These are phyloP conservation scores for Mucor sp. DNA, from an alignment of 371 early-diverging fungal genomes.

Conservation along the genomic window DNA sequence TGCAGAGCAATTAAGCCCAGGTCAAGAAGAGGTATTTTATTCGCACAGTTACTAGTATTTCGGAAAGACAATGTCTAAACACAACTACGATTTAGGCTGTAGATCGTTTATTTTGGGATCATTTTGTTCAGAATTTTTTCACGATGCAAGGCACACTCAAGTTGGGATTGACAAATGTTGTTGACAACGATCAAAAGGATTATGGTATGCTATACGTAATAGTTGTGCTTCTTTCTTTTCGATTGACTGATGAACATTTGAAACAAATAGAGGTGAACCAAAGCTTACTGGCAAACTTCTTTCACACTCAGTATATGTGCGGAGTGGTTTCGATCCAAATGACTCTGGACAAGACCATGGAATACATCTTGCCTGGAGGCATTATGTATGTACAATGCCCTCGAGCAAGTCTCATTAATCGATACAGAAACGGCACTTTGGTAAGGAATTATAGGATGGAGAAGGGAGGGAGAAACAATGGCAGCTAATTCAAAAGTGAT, in stretches of 20 bases:
- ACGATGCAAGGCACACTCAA: slow-evolving; percentile 27
- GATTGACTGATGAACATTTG: not conserved
- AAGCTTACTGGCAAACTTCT: slow-evolving; percentile 31
- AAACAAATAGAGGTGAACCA: slow-evolving; percentile 30
- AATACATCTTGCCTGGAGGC: slow-evolving; percentile 40
- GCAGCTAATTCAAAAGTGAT: not conserved
- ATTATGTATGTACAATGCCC: slow-evolving; percentile 46
- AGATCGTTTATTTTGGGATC: slow-evolving; percentile 37
- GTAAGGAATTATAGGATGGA: slow-evolving; percentile 17
- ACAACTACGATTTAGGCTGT: slow-evolving; percentile 21
- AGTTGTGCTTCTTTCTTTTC: not conserved
- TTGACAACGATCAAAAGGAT: slow-evolving; percentile 20
- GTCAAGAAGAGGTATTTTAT: slow-evolving; percentile 27
- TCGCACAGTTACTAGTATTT: not conserved
- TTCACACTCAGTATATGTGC: slow-evolving; percentile 45
- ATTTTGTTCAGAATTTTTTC: slow-evolving; percentile 41
- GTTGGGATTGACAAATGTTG: slow-evolving; percentile 31
- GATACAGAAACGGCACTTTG: slow-evolving; percentile 37
- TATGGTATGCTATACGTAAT: slow-evolving; percentile 31
- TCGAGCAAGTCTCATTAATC: slow-evolving; percentile 38
- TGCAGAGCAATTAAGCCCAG: slow-evolving; percentile 45
- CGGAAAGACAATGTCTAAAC: not conserved
- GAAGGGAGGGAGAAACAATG: not conserved
- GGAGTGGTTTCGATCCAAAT: slow-evolving; percentile 44
- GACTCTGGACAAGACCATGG: slow-evolving; percentile 44